A percentile compares a stretch with the other conserved stretches of the same genome.
Conservation (phyloP, 2,329 filamentous ascomycete species). For the Camptophora hylomeconis region DNA sequence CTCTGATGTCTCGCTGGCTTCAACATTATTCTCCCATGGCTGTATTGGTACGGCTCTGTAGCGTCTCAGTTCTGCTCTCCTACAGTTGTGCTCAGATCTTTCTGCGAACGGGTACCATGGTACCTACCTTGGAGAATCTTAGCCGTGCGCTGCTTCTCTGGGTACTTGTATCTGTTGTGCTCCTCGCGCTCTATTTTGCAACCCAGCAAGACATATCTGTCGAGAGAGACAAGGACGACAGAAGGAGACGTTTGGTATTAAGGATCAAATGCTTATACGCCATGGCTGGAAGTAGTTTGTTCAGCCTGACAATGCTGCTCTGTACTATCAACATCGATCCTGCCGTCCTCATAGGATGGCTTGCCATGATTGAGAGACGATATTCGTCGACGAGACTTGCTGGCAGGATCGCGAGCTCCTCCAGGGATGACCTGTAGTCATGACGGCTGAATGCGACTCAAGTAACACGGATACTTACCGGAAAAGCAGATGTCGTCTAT, state of each 20-base stretch:
- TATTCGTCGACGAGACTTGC: too few species aligned
- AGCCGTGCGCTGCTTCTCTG: conserved; percentile 14
- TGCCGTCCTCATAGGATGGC: too few species aligned
- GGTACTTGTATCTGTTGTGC: conserved; percentile 12
- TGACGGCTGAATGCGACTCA: too few species aligned
- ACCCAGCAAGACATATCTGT: conserved; percentile 16
- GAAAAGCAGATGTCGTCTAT: too few species aligned
- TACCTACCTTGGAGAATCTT: conserved; percentile 12
- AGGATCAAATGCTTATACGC: conserved; percentile 17
- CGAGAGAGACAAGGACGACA: conserved; percentile 13
- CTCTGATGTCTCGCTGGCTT: conserved; percentile 39
- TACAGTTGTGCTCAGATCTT: conserved; percentile 15
- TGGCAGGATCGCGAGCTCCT: too few species aligned
- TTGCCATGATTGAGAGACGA: too few species aligned
- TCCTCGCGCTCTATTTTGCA: conserved; percentile 15
- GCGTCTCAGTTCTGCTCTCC: conserved; percentile 14
- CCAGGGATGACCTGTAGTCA: too few species aligned
- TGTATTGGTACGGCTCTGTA: conserved; percentile 58
- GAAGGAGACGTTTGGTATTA: conserved; percentile 11
- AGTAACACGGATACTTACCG: too few species aligned
- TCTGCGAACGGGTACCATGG: conserved; percentile 10
- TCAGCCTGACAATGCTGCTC: conserved; percentile 10
- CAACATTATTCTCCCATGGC: conserved; percentile 68
- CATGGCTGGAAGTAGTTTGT: conserved; percentile 12
- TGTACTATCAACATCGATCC: conserved; percentile 8